Evolutionary conservation across 345 rosid genomes (phyloP).

Genomic region (Aegle marmelos): DNA sequence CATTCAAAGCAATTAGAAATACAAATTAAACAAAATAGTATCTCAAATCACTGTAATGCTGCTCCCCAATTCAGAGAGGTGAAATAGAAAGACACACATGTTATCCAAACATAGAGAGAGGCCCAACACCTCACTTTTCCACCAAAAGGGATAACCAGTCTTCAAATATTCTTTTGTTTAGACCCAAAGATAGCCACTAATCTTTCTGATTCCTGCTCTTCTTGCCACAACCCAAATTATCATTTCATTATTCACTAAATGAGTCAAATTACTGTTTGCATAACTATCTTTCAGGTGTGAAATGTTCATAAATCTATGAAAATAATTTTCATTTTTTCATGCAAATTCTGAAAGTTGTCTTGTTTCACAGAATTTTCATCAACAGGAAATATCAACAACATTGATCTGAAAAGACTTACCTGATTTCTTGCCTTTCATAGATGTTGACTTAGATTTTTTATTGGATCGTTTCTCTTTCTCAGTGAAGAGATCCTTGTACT

Average conservation of each 20-base stretch:
- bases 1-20: not conserved
- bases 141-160: not conserved
- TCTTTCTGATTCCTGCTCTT: not conserved
- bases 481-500: constrained; percentile 51
- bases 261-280: not conserved
- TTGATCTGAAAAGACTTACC: not conserved
- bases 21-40: not conserved
- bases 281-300: not conserved
- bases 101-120: not conserved
- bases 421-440: constrained; percentile 43
- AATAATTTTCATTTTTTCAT: not conserved
- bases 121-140: not conserved
- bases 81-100: not conserved
- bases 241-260: not conserved
- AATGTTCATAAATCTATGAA: not conserved
- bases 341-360: not conserved
- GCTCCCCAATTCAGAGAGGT: not conserved
- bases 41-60: not conserved
- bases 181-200: not conserved
- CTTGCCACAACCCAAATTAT: not conserved
- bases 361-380: not conserved
- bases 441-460: constrained; percentile 30
- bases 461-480: constrained; percentile 16
- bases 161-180: not conserved
- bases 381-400: not conserved